Base-by-base conservation (phyloP, 202 grass and related monocot genomes). In the Thinopyrum obtusiflorum region DNA sequence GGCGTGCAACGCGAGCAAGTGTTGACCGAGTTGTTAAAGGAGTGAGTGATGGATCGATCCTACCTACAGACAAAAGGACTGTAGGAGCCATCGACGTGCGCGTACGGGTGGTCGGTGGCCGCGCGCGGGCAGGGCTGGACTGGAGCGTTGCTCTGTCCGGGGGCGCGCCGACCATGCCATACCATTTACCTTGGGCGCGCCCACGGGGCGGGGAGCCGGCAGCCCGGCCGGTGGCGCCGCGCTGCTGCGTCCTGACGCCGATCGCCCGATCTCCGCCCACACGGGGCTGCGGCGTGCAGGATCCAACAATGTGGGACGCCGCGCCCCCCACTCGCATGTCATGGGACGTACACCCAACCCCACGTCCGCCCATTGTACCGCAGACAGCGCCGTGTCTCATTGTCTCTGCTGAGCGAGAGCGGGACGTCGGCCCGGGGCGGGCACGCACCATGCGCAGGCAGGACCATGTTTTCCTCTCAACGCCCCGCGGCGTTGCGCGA, bases 301-400 rank as follows among this genome's bases (percentile, higher is more conserved):
- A 26, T 61, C 65, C 80, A 88, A 31, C 73, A 72, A 40, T 78
- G 73, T 72, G 86, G 65, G 55, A 83, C 73, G 80, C 46, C 46
- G 46, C 46, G 46, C 46, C 46, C 44, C 42, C 46, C 14, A 49
- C 46, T 6, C 17, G 14, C 46, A 17, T 49, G 46, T 17, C 14
- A 49, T 7, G 79, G 20, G 6, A 20, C 10, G 49, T 53, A 53
- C 15, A 1, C 47, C 47, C 47, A 51, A 51, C 49, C 49, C 49
- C 49, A 53, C 49, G 49, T 53, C 49, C 49, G 6, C 0, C 49
- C 49, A 6, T 53, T 53, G 49, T 53, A 53, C 15, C 15, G 49
- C 49, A 17, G 49, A 53, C 49, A 53, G 49, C 49, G 49, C 49
- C 49, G 49, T 18, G 49, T 53, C 49, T 53, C 49, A 17, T 18